Percentiles rank a stretch among this genome's conserved stretches.
phyloP scores from a whole-genome alignment of 1,139 yeast species.

The Hanseniaspora uvarum region DNA sequence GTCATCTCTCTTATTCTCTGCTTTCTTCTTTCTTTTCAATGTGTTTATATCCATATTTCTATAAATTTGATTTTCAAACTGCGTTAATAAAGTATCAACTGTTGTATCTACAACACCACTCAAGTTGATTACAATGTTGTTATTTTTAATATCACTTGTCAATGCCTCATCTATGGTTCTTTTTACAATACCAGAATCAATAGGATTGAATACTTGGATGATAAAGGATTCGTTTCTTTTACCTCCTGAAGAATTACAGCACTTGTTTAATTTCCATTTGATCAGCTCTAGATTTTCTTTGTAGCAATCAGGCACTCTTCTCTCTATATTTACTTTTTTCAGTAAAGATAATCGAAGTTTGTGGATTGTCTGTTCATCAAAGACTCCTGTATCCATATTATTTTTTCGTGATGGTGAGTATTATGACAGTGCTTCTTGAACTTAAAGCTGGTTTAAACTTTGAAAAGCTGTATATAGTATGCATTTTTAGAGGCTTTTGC shows the following conservation, averaged over 20 bases:
- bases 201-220: constrained; percentile 6
- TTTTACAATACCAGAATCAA: background rate
- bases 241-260: constrained; percentile 5
- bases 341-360: constrained; percentile 3
- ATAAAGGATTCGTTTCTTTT: constrained; percentile 16
- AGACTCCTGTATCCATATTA: background rate
- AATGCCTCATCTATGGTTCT: constrained; percentile 4
- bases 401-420: no score
- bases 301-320: background rate
- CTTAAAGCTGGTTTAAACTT: background rate
- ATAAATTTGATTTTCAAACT: constrained; percentile 15
- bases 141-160: constrained; percentile 12
- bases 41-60: constrained; percentile 13
- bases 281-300: background rate
- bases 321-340: background rate
- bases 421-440: background rate
- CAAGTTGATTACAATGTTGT: constrained; percentile 12
- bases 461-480: no score
- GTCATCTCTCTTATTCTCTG: background rate
- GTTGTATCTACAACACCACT: constrained; percentile 15
- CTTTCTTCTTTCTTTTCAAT: background rate
- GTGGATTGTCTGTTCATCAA: background rate
- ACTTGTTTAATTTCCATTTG: constrained; percentile 10
- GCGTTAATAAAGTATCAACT: background rate
- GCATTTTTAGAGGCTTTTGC: no score